These are phyloP conservation scores for Botrytis aclada DNA, from an alignment of 2,329 filamentous ascomycete species.

Conservation along the genomic window DNA sequence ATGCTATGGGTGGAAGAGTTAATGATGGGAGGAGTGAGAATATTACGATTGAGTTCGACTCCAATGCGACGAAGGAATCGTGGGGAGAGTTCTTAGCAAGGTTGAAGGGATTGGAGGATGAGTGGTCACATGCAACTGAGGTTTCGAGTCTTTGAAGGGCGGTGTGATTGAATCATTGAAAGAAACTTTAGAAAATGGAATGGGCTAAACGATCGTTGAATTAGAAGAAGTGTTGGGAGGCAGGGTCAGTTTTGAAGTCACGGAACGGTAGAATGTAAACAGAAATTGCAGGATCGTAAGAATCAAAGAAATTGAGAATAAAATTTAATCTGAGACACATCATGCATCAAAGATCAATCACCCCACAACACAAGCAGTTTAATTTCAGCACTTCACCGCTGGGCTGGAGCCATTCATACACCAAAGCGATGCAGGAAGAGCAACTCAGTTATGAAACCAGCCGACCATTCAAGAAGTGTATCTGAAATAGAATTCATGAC, in stretches of 20 bases:
- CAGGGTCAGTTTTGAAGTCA: not conserved
- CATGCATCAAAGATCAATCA: not conserved
- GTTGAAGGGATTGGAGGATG: constrained; percentile 27
- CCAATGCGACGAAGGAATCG: constrained; percentile 21
- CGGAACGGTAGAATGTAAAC: not conserved
- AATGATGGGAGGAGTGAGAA: constrained; percentile 32
- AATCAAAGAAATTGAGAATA: not conserved
- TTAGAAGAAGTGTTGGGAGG: too few relatives aligned
- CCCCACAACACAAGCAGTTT: not conserved
- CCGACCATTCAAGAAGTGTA: constrained; percentile 27
- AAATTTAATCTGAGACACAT: not conserved
- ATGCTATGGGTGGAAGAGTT: constrained; percentile 31
- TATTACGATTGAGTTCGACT: constrained; percentile 31
- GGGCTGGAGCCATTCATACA: not conserved
- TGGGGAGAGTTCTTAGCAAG: constrained; percentile 28
- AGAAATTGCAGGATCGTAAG: not conserved
- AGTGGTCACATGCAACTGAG: constrained; percentile 26
- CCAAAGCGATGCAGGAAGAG: not conserved
- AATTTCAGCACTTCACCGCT: not conserved
- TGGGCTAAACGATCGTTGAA: not conserved
- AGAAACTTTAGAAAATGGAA: not conserved
- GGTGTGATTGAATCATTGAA: not conserved
- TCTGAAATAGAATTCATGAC: constrained; percentile 31
- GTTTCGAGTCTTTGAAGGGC: not conserved
- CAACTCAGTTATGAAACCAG: not conserved